Conservation (phyloP, 2,329 filamentous ascomycete species). For the Trichoderma endophyticum region DNA sequence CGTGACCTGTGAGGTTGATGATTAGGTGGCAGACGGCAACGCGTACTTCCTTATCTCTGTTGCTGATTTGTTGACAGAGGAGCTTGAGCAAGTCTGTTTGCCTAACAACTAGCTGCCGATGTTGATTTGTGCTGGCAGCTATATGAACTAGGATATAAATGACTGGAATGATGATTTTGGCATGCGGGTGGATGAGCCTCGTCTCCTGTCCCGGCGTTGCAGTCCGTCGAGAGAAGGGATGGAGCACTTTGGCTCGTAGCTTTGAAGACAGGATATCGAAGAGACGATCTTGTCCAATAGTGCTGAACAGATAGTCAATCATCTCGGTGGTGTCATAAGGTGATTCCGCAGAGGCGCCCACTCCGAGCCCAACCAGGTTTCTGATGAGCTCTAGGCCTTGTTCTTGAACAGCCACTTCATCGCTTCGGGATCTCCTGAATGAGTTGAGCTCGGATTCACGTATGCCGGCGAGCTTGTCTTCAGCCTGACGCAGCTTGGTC, state of each 20-base stretch:
- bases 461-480: conserved; percentile 48
- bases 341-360: conserved; percentile 49
- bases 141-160: conserved; percentile 85
- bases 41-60: conserved; percentile 70
- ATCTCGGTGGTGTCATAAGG: conserved; percentile 60
- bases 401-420: conserved; percentile 84
- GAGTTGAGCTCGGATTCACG: conserved; percentile 68
- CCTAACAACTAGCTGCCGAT: conserved; percentile 72
- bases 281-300: conserved; percentile 71
- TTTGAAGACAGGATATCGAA: conserved; percentile 81
- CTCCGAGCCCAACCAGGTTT: conserved; percentile 69
- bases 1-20: conserved; percentile 80
- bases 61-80: conserved; percentile 69
- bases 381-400: conserved; percentile 86
- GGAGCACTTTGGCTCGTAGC: conserved; percentile 60
- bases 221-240: conserved; percentile 48
- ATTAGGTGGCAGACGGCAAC: conserved; percentile 78
- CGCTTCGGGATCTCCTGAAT: conserved; percentile 64
- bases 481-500: conserved; percentile 46
- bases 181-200: conserved; percentile 53
- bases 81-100: conserved; percentile 74
- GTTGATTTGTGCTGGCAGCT: conserved; percentile 73
- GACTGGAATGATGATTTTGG: conserved; percentile 73
- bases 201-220: conserved; percentile 37
- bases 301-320: conserved; percentile 78